Evolutionary conservation across 345 rosid species (phyloP), one percentile per base, ranked within the genome.

Genomic region (Populus alba): DNA sequence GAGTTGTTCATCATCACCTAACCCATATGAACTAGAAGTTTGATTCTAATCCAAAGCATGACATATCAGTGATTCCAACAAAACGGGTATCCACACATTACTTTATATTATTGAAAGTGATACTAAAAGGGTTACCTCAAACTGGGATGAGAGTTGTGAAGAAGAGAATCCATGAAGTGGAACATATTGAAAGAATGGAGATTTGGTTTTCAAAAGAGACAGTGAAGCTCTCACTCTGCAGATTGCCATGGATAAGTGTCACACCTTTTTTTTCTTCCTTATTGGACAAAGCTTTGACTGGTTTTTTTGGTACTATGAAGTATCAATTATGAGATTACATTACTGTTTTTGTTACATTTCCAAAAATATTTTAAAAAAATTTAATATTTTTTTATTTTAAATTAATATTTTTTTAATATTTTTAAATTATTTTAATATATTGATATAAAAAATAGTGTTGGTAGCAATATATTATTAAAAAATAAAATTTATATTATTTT

Each of bases 191-290:
- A 39, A 76, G 51, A 57, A 66, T 10, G 39, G 29, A 37, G 68
- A 43, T 72, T 68, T 61, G 57, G 71, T 57, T 66, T 62, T 81
- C 63, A 45, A 11, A 5, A 65, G 49, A 65, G 75, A 41, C 38
- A 70, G 38, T 9, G 71, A 31, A 23, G 72, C 38, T 77, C 77
- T 72, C 49, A 11, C 37, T 75, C 71, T 74, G 70, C 18, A 31
- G 8, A 67, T 80, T 17, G 75, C 81, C 84, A 81, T 81, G 51
- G 73, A 23, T 55, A 29, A 11, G 31, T 27, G 27, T 59, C 27
- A 20, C n/a, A 6, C 20, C n/a, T 59, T 47, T 13, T 47, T 39
- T 15, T 47, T 47, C 17, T 47, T 13, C 6, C 51, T 4, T 47
- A 1, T 4, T 18, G 11, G 51, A 47, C 51, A 47, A 47, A 47